Evolutionary conservation across 2,329 filamentous ascomycete genomes (phyloP).

Genomic region (Chrysoporthe deuterocubensis): DNA sequence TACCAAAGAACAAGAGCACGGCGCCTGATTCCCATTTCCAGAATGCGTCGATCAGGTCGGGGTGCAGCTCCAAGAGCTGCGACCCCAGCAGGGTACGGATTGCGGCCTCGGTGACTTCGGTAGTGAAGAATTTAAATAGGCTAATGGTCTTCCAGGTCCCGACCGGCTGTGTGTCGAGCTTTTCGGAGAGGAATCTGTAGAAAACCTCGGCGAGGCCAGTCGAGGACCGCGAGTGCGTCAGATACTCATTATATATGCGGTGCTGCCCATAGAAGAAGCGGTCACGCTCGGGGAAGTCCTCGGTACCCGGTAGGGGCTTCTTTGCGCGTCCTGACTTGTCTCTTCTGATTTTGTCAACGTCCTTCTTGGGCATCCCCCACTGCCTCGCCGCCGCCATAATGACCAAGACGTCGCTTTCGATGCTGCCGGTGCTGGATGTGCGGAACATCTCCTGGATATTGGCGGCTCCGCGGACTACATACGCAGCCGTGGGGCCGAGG

Average conservation of each 20-base stretch:
- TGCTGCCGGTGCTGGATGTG: conserved; percentile 1
- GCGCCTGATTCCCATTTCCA: conserved; percentile 31
- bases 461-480: not conserved
- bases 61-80: conserved; percentile 25
- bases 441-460: conserved; percentile 10
- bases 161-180: conserved; percentile 21
- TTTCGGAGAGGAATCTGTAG: conserved; percentile 23
- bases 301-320: conserved; percentile 23
- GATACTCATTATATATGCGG: conserved; percentile 27
- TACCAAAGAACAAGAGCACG: conserved; percentile 20
- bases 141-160: conserved; percentile 26
- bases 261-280: conserved; percentile 31
- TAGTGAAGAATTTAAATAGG: conserved; percentile 25
- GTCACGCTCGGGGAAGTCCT: conserved; percentile 13
- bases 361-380: conserved; percentile 3
- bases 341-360: not conserved
- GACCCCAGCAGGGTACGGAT: conserved; percentile 26
- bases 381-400: not conserved
- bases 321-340: conserved; percentile 38
- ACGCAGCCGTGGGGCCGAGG: conserved; percentile 1
- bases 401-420: not conserved
- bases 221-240: conserved; percentile 20
- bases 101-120: conserved; percentile 29
- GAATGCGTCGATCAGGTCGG: conserved; percentile 27
- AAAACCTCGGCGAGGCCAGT: conserved; percentile 26